Evolutionary conservation across 257 asterid species (phyloP).

Genomic region (Sherardia arvensis): DNA sequence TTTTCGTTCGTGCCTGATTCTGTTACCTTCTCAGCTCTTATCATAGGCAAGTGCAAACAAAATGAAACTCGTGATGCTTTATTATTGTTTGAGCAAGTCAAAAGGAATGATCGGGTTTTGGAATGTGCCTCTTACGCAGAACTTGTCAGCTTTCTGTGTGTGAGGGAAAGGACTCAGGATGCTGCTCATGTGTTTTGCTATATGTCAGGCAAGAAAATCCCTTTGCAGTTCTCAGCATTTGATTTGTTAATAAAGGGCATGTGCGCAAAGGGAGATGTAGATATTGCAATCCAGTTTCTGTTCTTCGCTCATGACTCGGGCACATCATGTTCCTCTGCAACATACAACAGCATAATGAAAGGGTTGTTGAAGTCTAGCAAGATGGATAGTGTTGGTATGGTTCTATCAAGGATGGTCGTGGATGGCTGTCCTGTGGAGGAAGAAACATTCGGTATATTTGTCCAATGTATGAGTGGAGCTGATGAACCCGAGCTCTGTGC

Average conservation of each 20-base stretch:
- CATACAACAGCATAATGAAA: slow-evolving; percentile 44
- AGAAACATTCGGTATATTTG: slow-evolving; percentile 43
- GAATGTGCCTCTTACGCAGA: slow-evolving; percentile 48
- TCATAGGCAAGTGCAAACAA: slow-evolving; percentile 48
- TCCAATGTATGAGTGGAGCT: slow-evolving; percentile 30
- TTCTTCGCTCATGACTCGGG: slow-evolving; percentile 29
- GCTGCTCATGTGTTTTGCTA: slow-evolving; percentile 44
- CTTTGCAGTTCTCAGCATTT: slow-evolving; percentile 36
- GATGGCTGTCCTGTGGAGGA: slow-evolving; percentile 37
- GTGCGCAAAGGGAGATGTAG: slow-evolving; percentile 32
- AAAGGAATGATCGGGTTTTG: slow-evolving; percentile 35
- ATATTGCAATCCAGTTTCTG: slow-evolving; percentile 33
- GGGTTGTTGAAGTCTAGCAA: slow-evolving; percentile 29
- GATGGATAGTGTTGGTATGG: slow-evolving; percentile 17
- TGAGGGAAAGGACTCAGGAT: slow-evolving; percentile 29
- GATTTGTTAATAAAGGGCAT: slow-evolving; percentile 35
- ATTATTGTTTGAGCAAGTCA: slow-evolving; percentile 31
- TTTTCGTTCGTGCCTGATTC: slow-evolving; percentile 39
- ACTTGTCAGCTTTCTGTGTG: slow-evolving; percentile 48
- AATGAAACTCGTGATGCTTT: slow-evolving; percentile 40
- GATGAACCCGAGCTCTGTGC: slow-evolving; percentile 21
- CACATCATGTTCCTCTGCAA: slow-evolving; percentile 18
- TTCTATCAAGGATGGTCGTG: slow-evolving; percentile 52
- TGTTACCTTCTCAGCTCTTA: slow-evolving; percentile 55
- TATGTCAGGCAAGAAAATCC: slow-evolving; percentile 41